Base-by-base conservation (phyloP, 768 basidiomycete genomes). In the Boletales sp. region DNA sequence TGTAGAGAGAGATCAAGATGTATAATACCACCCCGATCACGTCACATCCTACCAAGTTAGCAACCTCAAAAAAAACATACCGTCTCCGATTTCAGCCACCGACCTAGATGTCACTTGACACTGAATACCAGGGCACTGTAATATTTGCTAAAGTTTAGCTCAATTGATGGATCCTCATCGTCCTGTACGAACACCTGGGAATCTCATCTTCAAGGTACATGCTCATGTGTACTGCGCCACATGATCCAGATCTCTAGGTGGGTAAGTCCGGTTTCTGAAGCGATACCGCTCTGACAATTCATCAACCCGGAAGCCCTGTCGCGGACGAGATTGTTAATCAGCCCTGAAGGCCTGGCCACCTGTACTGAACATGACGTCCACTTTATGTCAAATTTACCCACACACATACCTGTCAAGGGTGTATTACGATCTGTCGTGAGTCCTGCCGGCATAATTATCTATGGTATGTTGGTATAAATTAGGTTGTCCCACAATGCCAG, bases 391-490 rank as follows among this genome's bases (percentile, higher is more conserved):
- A 10, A 15, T 31, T 19, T 30, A 46, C n/a, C 17, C 30, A 46
- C 33, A 30, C 50, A 8, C 6, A n/a, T 39, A 19, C 15, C 18
- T 5, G 25, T 15, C 32, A 14, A 33, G 8, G 35, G 17, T 12
- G 17, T 28, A 30, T 32, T 14, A 28, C 25, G 2, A 25, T 5
- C 2, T 15, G 5, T 37, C 15, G 32, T 44, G 45, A 44, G 5
- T 37, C 15, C 30, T 44, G 45, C 44, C 46, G 21, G 53, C 44
- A 55, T 48, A 21, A 12, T 39, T 38, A 38, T 19, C 13, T 17
- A 12, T 33, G 21, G 13, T 35, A 35, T 18, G 36, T 30, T 18
- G 17, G 30, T 58, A 58, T 56, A 57, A 53, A 43, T 41, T 37
- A 15, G 8, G 41, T 19, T 6, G 15, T 36, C 18, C 28, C 28